Evolutionary conservation across 2,329 filamentous ascomycete species (phyloP).

Genomic region (Aspergillus sp.): DNA sequence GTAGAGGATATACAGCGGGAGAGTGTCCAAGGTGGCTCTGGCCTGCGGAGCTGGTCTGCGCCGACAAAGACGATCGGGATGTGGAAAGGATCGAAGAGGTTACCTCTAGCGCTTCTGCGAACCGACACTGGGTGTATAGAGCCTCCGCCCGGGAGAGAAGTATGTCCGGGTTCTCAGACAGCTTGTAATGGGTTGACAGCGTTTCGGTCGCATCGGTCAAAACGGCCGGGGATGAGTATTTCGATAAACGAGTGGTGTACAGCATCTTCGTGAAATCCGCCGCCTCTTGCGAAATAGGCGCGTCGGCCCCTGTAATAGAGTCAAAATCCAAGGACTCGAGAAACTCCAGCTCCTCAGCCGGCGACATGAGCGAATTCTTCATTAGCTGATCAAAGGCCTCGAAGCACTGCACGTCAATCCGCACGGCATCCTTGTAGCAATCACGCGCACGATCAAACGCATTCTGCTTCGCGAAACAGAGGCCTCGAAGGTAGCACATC

Average conservation of each 20-base stretch:
- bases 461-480: conserved; percentile 96
- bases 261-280: conserved; percentile 94
- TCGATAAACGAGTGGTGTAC: conserved; percentile 92
- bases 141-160: conserved; percentile 87
- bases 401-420: conserved; percentile 96
- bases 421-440: conserved; percentile 95
- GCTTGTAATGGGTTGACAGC: conserved; percentile 88
- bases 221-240: conserved; percentile 83
- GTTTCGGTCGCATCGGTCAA: conserved; percentile 87
- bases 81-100: conserved; percentile 78
- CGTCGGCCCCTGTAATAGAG: conserved; percentile 67
- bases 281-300: conserved; percentile 74
- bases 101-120: conserved; percentile 79
- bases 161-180: conserved; percentile 83
- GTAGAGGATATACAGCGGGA: conserved; percentile 73
- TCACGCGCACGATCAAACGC: conserved; percentile 96
- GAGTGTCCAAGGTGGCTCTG: conserved; percentile 45
- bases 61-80: conserved; percentile 79
- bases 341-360: conserved; percentile 86
- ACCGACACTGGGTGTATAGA: conserved; percentile 91
- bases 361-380: conserved; percentile 89
- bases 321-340: conserved; percentile 89
- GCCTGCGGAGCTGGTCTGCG: conserved; percentile 25
- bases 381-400: conserved; percentile 98
- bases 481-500: conserved; percentile 92